A percentile compares a stretch with the other conserved stretches of the same genome.
These are phyloP conservation scores for Wickerhamiella kurtzmanii DNA, from an alignment of 805 yeast genomes.

Conservation along the genomic window DNA sequence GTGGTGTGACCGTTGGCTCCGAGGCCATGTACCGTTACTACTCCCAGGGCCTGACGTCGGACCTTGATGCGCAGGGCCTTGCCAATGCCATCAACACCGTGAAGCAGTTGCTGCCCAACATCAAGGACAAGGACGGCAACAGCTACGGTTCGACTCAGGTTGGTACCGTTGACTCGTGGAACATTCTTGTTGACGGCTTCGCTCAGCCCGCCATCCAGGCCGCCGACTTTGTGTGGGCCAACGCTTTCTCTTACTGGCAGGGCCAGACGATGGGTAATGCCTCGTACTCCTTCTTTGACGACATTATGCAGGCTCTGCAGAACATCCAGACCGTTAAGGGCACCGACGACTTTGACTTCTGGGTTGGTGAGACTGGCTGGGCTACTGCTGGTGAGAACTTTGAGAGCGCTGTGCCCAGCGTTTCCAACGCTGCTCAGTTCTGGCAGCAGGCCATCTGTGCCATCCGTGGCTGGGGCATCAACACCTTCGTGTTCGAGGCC, in stretches of 20 bases:
- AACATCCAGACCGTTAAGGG: constrained; percentile 78
- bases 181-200: constrained; percentile 69
- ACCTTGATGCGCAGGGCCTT: constrained; percentile 60
- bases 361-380: constrained; percentile 99
- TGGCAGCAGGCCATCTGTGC: constrained; percentile 89
- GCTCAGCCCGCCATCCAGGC: constrained; percentile 59
- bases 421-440: constrained; percentile 59
- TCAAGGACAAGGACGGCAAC: constrained; percentile 69
- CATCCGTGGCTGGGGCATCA: constrained; percentile 90
- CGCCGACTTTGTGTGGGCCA: constrained; percentile 77
- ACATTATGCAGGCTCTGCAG: constrained; percentile 94
- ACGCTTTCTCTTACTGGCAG: constrained; percentile 98
- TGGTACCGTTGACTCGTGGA: constrained; percentile 96
- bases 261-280: constrained; percentile 79
- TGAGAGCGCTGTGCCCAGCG: constrained; percentile 53
- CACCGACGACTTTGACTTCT: constrained; percentile 69
- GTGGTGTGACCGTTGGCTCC: constrained; percentile 80
- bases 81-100: constrained; percentile 54
- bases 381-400: constrained; percentile 73
- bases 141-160: constrained; percentile 61
- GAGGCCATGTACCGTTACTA: constrained; percentile 76
- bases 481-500: constrained; percentile 87
- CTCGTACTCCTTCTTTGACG: constrained; percentile 86
- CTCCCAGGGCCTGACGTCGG: constrained; percentile 27
- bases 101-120: constrained; percentile 43